Evolutionary conservation across 2,329 filamentous ascomycete species (phyloP).

Genomic region (Fusarium buxicola): DNA sequence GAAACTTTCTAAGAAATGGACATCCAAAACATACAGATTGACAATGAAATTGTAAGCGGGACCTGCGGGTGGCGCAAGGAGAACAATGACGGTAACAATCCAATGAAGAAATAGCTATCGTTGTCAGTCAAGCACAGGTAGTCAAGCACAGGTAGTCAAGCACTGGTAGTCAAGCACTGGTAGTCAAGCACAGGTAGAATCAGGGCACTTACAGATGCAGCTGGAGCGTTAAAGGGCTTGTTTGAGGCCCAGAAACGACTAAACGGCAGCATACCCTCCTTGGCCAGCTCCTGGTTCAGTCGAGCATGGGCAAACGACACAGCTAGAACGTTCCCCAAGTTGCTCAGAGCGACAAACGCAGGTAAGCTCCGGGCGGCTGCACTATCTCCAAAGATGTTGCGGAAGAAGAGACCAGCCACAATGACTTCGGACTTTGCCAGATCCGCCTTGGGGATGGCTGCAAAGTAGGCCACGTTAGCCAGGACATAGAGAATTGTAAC

Average conservation of each 20-base stretch:
- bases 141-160: background rate
- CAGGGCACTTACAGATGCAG: conserved; percentile 58
- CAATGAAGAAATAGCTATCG: conserved; percentile 70
- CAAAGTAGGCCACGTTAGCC: conserved; percentile 74
- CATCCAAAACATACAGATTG: conserved; percentile 54
- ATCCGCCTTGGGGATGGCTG: conserved; percentile 69
- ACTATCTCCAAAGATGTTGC: conserved; percentile 68
- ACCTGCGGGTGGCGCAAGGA: conserved; percentile 74
- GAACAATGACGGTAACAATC: conserved; percentile 72
- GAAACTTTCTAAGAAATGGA: rapidly evolving
- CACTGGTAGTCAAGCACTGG: background rate
- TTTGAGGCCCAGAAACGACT: conserved; percentile 76
- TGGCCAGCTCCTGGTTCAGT: conserved; percentile 74
- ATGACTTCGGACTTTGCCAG: conserved; percentile 69
- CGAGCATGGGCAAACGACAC: conserved; percentile 70
- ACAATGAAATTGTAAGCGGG: conserved; percentile 76
- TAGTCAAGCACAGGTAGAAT: too few relatives aligned
- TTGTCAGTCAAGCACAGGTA: conserved; percentile 8
- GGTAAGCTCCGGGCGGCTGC: conserved; percentile 62
- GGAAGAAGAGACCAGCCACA: conserved; percentile 71
- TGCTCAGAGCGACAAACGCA: conserved; percentile 70
- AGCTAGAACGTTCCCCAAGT: conserved; percentile 71
- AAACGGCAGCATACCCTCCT: conserved; percentile 75
- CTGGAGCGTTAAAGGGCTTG: conserved; percentile 73
- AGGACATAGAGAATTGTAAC: conserved; percentile 72